Evolutionary conservation across 2,329 filamentous ascomycete genomes (phyloP).

Genomic region (Sporothrix inflata): DNA sequence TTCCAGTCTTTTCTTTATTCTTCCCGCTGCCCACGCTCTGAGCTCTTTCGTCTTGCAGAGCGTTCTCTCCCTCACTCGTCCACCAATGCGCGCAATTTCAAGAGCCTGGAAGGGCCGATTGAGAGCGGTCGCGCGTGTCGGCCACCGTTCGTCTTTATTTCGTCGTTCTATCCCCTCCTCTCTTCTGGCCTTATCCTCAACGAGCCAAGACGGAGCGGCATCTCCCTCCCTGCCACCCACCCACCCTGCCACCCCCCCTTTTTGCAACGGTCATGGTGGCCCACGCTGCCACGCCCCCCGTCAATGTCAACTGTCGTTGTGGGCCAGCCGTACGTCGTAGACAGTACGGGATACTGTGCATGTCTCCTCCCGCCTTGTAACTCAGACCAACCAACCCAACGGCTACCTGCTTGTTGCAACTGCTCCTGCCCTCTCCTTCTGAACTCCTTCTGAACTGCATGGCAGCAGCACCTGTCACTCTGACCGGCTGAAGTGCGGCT

Average conservation of each 20-base stretch:
- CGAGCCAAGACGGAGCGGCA: slow-evolving; percentile 18
- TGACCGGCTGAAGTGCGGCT: background rate
- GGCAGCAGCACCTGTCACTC: slow-evolving; percentile 7
- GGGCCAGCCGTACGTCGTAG: background rate
- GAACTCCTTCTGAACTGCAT: background rate
- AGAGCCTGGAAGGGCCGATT: slow-evolving; percentile 32
- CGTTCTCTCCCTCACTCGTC: background rate
- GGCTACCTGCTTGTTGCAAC: background rate
- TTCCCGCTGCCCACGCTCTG: background rate
- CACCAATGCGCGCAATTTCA: slow-evolving; percentile 8
- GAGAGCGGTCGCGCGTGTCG: background rate
- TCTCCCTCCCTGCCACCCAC: background rate
- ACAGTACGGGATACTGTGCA: slow-evolving; percentile 4
- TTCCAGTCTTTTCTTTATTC: background rate
- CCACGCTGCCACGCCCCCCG: background rate
- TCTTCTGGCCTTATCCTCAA: background rate
- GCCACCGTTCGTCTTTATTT: slow-evolving; percentile 25
- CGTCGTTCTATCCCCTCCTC: background rate
- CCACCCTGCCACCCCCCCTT: background rate
- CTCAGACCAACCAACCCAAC: background rate
- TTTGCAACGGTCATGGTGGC: slow-evolving; percentile 10
- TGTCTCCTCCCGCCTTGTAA: background rate
- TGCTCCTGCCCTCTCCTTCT: background rate
- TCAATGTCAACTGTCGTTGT: background rate
- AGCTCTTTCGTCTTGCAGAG: background rate